Evolutionary conservation across 164 flowering plant genomes (phyloP), one percentile per base, ranked within the genome.

Genomic region (Dillenia suffruticosa): DNA sequence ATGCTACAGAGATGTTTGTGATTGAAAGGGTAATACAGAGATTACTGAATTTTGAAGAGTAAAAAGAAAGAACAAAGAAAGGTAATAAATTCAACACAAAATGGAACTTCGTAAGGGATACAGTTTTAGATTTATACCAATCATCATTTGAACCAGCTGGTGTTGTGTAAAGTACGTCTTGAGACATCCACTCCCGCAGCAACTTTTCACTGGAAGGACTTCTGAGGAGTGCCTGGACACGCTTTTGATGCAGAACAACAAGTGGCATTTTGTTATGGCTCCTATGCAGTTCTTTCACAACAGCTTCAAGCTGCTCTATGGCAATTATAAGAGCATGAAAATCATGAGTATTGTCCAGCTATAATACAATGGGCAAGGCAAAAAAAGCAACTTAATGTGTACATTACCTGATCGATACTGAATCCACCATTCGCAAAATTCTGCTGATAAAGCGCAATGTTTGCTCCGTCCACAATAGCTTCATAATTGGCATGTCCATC

Each of bases 71-170:
- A 32, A 32, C 40, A 4, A 32, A 5, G 5, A 32, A 32, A 32
- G 40, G 40, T 32, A 32, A 32, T 32, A 32, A 32, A 5, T 32
- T 32, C 40, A 32, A 7, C 40, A 32, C 5, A 32, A 5, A 32
- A 32, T 5, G 40, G 40, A 32, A 32, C 22, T 19, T 19, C 22
- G 1, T 19, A 0, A 5, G 40, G 40, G 40, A 32, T 6, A 5
- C 40, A 49, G 24, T 22, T 11, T 48, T 9, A 46, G n/a, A 16
- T 44, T 13, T 69, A 44, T 86, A 93, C 98, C 98, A 90, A 78
- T 90, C 98, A 76, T 93, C 98, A 74, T 93, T 93, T 9, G 98
- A 90, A 63, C 98, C 98, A 76, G 59, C 71, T 32, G 98, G 97
- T 3, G 97, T 89, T 17, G 80, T 68, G 70, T 88, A 90, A 46